Percentiles rank a stretch among this genome's conserved stretches.
Evolutionary conservation across 1,139 yeast species (phyloP).

Genomic region (Debaryomyces psychrophilus): DNA sequence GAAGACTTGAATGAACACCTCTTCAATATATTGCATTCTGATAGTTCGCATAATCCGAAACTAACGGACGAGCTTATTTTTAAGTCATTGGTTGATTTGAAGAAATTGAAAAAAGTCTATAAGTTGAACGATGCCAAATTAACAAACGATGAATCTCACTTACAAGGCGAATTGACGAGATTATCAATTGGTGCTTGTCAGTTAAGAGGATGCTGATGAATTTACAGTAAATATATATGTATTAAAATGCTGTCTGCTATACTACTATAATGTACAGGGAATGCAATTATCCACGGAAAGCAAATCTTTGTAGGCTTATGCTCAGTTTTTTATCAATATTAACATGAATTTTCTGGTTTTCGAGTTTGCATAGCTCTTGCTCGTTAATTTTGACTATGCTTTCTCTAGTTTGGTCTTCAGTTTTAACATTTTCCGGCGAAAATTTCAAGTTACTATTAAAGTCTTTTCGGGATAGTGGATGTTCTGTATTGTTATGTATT

Average conservation of each 20-base stretch:
- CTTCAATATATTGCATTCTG: constrained; percentile 19
- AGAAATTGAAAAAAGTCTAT: constrained; percentile 41
- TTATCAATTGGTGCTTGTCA: constrained; percentile 45
- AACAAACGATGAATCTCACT: constrained; percentile 15
- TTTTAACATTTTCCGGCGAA: neutral
- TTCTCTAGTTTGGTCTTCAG: neutral
- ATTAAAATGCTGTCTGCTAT: constrained; percentile 1
- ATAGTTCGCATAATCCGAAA: constrained; percentile 15
- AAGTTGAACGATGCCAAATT: constrained; percentile 39
- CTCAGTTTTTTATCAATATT: neutral
- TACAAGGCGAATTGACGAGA: constrained; percentile 35
- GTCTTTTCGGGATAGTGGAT: neutral
- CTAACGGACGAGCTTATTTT: constrained; percentile 32
- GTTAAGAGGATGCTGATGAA: constrained; percentile 35
- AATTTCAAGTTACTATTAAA: neutral
- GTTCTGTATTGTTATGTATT: neutral
- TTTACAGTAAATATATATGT: neutral
- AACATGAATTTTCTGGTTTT: neutral
- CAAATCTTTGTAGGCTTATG: constrained; percentile 20
- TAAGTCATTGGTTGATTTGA: constrained; percentile 26
- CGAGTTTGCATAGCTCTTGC: neutral
- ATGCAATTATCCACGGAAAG: constrained; percentile 22
- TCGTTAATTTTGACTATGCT: neutral
- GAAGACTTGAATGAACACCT: constrained; percentile 20
- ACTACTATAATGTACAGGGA: constrained; percentile 11